phyloP scores from a whole-genome alignment of 148 eudicot species.

The Silene uniflora region DNA sequence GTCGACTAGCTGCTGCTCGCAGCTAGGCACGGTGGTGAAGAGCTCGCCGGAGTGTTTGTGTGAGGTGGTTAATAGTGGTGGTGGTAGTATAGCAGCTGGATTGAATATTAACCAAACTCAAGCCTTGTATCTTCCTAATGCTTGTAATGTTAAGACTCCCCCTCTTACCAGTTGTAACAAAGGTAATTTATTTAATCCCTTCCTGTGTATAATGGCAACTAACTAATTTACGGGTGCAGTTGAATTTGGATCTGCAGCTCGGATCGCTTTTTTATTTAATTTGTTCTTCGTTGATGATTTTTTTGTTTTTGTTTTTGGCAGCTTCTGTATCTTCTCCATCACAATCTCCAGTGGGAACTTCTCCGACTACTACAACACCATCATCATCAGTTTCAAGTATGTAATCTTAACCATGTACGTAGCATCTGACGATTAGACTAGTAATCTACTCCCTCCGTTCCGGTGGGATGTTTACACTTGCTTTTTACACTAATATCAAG shows the following conservation, averaged over 20 bases:
- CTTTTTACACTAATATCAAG: no score
- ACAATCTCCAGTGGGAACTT: constrained; percentile 16
- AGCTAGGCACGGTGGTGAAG: constrained; percentile 29
- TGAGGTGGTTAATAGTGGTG: constrained; percentile 37
- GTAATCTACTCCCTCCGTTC: no score
- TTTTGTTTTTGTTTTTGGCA: background rate
- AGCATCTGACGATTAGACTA: no score
- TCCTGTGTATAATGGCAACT: background rate
- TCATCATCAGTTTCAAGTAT: background rate
- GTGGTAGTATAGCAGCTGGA: constrained; percentile 36
- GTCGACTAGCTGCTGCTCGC: constrained; percentile 32
- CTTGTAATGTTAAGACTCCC: constrained; percentile 51
- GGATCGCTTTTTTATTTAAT: background rate
- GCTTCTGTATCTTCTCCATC: constrained; percentile 22
- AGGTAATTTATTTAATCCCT: constrained; percentile 20
- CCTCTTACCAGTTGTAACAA: constrained; percentile 34
- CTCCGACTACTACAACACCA: constrained; percentile 9
- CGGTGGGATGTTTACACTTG: no score
- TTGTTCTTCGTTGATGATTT: background rate
- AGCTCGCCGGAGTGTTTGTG: constrained; percentile 40
- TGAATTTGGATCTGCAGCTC: background rate
- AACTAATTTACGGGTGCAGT: background rate
- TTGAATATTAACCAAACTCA: constrained; percentile 44
- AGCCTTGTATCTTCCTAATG: constrained; percentile 43
- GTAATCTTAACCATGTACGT: background rate